Percentiles rank a stretch among this genome's conserved stretches.
These are phyloP conservation scores for Plasmopara halstedii DNA, from an alignment of 352 stramenopile genomes.

Conservation along the genomic window DNA sequence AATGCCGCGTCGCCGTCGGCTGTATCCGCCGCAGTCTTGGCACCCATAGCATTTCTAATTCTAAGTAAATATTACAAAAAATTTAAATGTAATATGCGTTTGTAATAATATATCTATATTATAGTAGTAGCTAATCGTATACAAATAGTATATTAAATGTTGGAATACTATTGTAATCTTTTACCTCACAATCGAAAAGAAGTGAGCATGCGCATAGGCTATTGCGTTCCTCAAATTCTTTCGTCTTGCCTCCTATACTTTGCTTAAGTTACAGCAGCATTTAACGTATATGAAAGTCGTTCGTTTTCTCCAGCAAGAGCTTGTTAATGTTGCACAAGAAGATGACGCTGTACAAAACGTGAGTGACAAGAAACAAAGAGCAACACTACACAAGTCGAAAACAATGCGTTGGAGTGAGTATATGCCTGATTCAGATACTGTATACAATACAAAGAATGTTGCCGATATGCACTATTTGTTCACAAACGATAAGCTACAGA, in stretches of 20 bases:
- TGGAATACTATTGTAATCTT: too few species aligned
- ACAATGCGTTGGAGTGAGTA: background rate
- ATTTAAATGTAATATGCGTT: too few species aligned
- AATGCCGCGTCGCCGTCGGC: conserved; percentile 6
- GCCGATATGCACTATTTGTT: conserved; percentile 54
- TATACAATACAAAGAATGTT: conserved; percentile 30
- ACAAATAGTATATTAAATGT: too few species aligned
- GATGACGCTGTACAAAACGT: background rate
- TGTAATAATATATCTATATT: too few species aligned
- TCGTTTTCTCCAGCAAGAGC: background rate
- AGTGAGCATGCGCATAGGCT: conserved; percentile 20
- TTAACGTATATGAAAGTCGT: conserved; percentile 7
- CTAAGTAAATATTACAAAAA: too few species aligned
- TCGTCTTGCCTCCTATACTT: background rate
- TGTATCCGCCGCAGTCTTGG: background rate
- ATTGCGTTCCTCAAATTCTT: conserved; percentile 7
- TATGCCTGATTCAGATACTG: conserved; percentile 1
- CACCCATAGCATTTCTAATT: conserved; percentile 7
- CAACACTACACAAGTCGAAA: background rate
- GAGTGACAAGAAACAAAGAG: background rate
- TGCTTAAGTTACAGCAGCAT: background rate
- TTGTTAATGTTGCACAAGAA: background rate
- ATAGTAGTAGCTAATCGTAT: too few species aligned
- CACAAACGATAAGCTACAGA: conserved; percentile 60
- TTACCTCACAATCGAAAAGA: conserved; percentile 18